These are phyloP conservation scores for Carpinus fangiana DNA, from an alignment of 306 rosid species.

Conservation along the genomic window DNA sequence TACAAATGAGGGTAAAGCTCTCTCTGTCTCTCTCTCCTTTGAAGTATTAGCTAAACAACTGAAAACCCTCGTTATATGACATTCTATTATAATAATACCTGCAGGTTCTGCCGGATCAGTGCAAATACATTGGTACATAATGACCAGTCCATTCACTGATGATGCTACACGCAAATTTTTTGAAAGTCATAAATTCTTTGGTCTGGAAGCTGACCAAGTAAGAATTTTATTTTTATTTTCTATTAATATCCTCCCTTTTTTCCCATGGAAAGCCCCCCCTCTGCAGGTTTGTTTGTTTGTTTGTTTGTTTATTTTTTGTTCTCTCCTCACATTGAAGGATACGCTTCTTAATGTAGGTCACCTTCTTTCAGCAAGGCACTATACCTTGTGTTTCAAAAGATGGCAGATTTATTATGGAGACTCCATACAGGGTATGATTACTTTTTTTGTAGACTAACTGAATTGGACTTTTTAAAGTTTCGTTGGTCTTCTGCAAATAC, in stretches of 20 bases:
- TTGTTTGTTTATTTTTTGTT: not conserved
- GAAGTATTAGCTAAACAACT: not conserved
- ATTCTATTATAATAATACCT: conserved; percentile 25
- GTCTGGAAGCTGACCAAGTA: conserved; percentile 91
- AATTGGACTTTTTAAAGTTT: conserved; percentile 9
- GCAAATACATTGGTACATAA: conserved; percentile 90
- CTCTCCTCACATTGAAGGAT: conserved; percentile 34
- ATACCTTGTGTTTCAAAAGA: conserved; percentile 94
- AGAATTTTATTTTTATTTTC: conserved; percentile 21
- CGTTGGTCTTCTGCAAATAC: conserved; percentile 20
- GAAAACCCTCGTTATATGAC: not conserved
- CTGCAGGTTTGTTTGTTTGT: not conserved
- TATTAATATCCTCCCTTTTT: not conserved
- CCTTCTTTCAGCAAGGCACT: conserved; percentile 97
- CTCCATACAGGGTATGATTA: conserved; percentile 68
- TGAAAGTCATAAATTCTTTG: conserved; percentile 81
- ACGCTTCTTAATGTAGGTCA: conserved; percentile 56
- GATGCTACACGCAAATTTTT: conserved; percentile 84
- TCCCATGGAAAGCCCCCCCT: conserved; percentile 2
- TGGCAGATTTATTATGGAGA: conserved; percentile 93
- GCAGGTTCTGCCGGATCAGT: conserved; percentile 64
- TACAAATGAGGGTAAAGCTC: conserved; percentile 58
- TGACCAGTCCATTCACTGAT: conserved; percentile 99
- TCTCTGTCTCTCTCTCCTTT: not conserved
- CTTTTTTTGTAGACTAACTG: conserved; percentile 16